A percentile compares a stretch with the other conserved stretches of the same genome.
These are phyloP conservation scores for Monilinia vaccinii-corymbosi DNA, from an alignment of 2,329 filamentous ascomycete species.

Conservation along the genomic window DNA sequence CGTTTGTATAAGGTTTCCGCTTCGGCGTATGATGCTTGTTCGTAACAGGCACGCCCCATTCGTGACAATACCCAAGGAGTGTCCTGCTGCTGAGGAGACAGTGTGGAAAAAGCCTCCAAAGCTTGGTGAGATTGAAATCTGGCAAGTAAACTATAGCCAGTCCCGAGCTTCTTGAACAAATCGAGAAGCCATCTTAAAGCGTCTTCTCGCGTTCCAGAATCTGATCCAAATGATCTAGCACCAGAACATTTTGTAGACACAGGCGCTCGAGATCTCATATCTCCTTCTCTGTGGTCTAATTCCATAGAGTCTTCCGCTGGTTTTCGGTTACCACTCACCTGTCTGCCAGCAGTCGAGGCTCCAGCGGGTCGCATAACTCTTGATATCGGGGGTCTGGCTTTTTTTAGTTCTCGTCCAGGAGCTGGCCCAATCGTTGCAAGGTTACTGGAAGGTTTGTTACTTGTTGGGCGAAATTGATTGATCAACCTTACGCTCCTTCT, in stretches of 20 bases:
- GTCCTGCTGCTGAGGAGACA: slow-evolving; percentile 70
- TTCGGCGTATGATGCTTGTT: slow-evolving; percentile 76
- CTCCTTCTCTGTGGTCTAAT: slow-evolving; percentile 55
- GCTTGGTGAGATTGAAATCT: slow-evolving; percentile 74
- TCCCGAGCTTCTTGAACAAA: slow-evolving; percentile 71
- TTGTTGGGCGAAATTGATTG: slow-evolving; percentile 57
- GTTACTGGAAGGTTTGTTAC: slow-evolving; percentile 35
- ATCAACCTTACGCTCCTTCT: slow-evolving; percentile 67
- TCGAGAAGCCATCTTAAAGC: slow-evolving; percentile 70
- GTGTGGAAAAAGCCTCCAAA: slow-evolving; percentile 59
- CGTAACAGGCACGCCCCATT: slow-evolving; percentile 83
- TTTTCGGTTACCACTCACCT: slow-evolving; percentile 86
- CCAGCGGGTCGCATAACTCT: slow-evolving; percentile 58
- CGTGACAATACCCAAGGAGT: slow-evolving; percentile 91
- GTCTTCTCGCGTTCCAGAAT: slow-evolving; percentile 61
- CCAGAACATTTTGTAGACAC: slow-evolving; percentile 22
- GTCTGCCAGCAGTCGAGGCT: slow-evolving; percentile 66
- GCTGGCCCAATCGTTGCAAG: slow-evolving; percentile 48
- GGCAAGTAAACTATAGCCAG: slow-evolving; percentile 68
- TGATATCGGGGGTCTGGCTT: slow-evolving; percentile 65
- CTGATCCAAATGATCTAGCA: slow-evolving; percentile 32
- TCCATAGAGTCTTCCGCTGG: slow-evolving; percentile 61
- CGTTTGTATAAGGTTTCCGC: slow-evolving; percentile 80
- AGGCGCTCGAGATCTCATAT: slow-evolving; percentile 21
- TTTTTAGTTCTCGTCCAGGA: slow-evolving; percentile 69